These are phyloP conservation scores for Sequoiadendron giganteum DNA, from an alignment of 75 land plant species.

Conservation along the genomic window DNA sequence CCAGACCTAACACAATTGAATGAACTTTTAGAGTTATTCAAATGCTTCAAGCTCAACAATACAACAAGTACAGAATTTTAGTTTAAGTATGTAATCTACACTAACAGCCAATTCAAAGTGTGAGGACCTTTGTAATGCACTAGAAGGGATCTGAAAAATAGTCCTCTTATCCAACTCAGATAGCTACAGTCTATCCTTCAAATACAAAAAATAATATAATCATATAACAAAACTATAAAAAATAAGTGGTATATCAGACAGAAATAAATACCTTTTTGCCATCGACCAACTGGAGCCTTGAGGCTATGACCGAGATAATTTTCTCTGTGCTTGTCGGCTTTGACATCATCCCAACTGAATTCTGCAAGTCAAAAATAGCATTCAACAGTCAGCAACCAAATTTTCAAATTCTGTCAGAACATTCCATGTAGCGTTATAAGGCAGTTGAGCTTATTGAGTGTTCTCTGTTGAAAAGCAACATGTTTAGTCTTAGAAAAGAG, in stretches of 20 bases:
- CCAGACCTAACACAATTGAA: not conserved
- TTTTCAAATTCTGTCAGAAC: not conserved
- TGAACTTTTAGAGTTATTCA: not conserved
- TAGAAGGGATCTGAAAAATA: not conserved
- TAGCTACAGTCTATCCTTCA: not conserved
- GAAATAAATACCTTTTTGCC: conserved; percentile 86
- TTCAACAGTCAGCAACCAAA: not conserved
- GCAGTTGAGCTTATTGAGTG: not conserved
- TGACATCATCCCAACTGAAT: conserved; percentile 99
- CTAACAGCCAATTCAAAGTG: not conserved
- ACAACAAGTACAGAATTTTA: not conserved
- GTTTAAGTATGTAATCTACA: not conserved
- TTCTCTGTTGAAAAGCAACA: not conserved
- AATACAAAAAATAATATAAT: not conserved
- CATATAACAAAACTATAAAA: not conserved
- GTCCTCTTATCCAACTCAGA: not conserved
- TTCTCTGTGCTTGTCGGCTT: conserved; percentile 94
- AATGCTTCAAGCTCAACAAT: not conserved
- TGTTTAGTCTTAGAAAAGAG: not conserved
- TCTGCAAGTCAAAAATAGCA: conserved; percentile 45
- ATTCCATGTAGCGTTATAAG: not conserved
- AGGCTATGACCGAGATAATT: conserved; percentile 97
- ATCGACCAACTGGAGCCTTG: conserved; percentile 97
- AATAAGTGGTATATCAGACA: not conserved
- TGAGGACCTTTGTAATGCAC: not conserved